These are phyloP conservation scores for Cordyceps tenuipes DNA, from an alignment of 2,329 filamentous ascomycete species.

Conservation along the genomic window DNA sequence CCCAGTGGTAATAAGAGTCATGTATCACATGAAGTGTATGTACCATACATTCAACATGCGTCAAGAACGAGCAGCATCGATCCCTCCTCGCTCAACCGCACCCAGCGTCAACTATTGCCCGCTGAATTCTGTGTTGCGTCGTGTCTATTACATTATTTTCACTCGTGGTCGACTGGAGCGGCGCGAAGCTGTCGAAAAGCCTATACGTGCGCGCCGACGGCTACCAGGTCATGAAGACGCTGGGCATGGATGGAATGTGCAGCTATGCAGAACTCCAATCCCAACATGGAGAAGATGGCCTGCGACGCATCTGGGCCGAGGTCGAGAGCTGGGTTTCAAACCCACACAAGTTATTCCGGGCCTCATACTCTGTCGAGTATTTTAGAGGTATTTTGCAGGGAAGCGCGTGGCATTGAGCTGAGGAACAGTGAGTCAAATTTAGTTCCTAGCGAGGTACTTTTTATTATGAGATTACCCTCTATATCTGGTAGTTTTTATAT, in stretches of 20 bases:
- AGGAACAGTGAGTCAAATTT: not conserved
- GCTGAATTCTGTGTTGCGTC: too few relatives aligned
- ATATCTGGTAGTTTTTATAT: too few relatives aligned
- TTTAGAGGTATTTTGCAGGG: not conserved
- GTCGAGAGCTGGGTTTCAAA: slow-evolving; percentile 10
- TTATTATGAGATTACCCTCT: too few relatives aligned
- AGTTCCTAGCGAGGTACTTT: too few relatives aligned
- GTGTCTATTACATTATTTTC: too few relatives aligned
- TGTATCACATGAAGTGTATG: too few relatives aligned
- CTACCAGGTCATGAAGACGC: slow-evolving; percentile 6
- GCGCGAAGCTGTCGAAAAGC: slow-evolving; percentile 11
- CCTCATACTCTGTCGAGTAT: slow-evolving; percentile 9
- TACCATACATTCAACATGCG: too few relatives aligned
- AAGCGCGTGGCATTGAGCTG: not conserved
- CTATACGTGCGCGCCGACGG: slow-evolving; percentile 9
- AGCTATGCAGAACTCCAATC: slow-evolving; percentile 10
- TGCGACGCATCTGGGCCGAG: slow-evolving; percentile 8
- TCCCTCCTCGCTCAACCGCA: too few relatives aligned
- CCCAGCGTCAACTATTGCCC: too few relatives aligned
- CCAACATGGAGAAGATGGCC: not conserved
- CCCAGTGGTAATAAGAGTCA: too few relatives aligned
- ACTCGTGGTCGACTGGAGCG: slow-evolving; percentile 13
- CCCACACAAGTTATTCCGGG: slow-evolving; percentile 10
- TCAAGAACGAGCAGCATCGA: too few relatives aligned
- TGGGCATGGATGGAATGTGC: slow-evolving; percentile 5